Evolutionary conservation across 2,329 filamentous ascomycete genomes (phyloP), one percentile per base, ranked within the genome.

Genomic region (Chalaropsis thielavioides): DNA sequence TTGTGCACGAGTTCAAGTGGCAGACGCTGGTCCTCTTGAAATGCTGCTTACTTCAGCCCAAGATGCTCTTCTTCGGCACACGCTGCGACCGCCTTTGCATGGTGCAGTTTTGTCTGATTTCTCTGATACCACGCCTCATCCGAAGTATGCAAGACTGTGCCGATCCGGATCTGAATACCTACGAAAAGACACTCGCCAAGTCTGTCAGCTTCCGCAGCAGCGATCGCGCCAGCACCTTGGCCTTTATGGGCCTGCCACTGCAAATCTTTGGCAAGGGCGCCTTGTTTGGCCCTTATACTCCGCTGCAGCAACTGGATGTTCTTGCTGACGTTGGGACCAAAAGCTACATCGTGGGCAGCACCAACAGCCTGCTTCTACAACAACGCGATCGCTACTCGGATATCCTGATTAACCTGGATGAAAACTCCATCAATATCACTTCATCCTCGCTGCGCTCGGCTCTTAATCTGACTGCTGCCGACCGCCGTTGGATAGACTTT

Each of bases 41-140:
- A 77, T 95, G 90, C 73, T 87, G 92, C 73, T 78, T 99, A 68
- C 79, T 99, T 68, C 92, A 99, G 74, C 92, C 91, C 64, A 99
- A 97, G 92, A 97, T 97, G 88, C 85, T 99, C 64, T 97, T 99
- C 78, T 99, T 97, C 71, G 92, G 94, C 68, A 91, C 92, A n/a
- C 86, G 91, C 70, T 97, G 94, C 75, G 94, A 99, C 75, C 83
- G 89, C 69, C 78, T 99, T 70, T 99, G 94, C 81, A 95, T 97
- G 89, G 92, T 96, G 76, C 94, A 99, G 75, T 99, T 97, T 77
- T 94, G 92, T 54, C 82, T 99, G 58, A 87, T 99, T 70, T 96
- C 92, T 63, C 80, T 99, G 71, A 95, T 99, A 77, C 94, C 94
- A 59, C 91, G 92, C 67, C 83, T 99, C 66, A 86, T 97, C 71